Evolutionary conservation across 495 filamentous ascomycete species (phyloP).

Genomic region (Friedmanniomyces simplex): DNA sequence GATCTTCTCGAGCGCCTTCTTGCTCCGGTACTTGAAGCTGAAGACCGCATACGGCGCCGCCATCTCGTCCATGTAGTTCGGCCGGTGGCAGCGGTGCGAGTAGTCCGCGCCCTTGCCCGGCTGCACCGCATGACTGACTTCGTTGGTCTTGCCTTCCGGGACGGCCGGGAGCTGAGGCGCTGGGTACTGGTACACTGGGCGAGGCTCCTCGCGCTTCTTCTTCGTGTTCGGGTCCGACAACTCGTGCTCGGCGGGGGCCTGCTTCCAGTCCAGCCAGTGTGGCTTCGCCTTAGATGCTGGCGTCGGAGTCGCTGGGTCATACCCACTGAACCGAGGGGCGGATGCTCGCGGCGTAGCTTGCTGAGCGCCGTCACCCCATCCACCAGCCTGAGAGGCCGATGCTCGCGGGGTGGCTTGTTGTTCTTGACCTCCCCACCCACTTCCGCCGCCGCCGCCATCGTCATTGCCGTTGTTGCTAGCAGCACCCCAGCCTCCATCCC

Average conservation of each 20-base stretch:
- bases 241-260: not conserved
- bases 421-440: not conserved
- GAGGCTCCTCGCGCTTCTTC: not conserved
- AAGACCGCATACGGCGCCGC: slow-evolving; percentile 40
- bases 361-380: not conserved
- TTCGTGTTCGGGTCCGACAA: not conserved
- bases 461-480: not conserved
- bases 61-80: slow-evolving; percentile 35
- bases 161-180: slow-evolving; percentile 11
- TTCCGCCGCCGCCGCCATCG: not conserved
- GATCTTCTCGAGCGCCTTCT: slow-evolving; percentile 21
- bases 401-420: too few relatives aligned
- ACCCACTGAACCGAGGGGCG: not conserved
- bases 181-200: slow-evolving; percentile 13
- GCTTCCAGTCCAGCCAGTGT: slow-evolving; percentile 12
- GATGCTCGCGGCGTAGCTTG: not conserved
- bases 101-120: slow-evolving; percentile 31
- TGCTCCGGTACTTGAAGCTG: slow-evolving; percentile 37
- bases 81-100: slow-evolving; percentile 26
- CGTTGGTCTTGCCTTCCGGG: slow-evolving; percentile 13
- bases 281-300: slow-evolving; percentile 1
- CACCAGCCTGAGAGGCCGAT: not conserved
- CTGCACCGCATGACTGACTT: slow-evolving; percentile 30
- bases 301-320: not conserved
- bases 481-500: not conserved